A percentile compares a stretch with the other conserved stretches of the same genome.
phyloP scores from a whole-genome alignment of 805 yeast species.

The Pichia scutulata region DNA sequence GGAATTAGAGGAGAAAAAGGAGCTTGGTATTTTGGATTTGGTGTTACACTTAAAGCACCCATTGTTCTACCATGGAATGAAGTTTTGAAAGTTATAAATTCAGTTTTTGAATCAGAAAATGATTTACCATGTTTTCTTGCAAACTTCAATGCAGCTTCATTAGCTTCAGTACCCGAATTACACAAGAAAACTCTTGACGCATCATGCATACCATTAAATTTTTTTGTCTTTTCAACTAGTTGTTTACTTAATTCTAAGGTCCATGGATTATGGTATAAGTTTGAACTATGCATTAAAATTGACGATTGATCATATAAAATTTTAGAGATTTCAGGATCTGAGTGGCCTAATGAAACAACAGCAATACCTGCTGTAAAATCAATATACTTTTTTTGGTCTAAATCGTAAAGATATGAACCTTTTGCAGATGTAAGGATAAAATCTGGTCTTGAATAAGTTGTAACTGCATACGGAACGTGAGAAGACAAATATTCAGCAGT shows the following conservation, averaged over 20 bases:
- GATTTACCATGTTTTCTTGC: constrained; percentile 72
- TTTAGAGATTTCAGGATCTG: constrained; percentile 65
- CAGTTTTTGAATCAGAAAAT: constrained; percentile 49
- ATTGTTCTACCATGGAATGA: constrained; percentile 94
- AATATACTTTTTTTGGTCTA: constrained; percentile 67
- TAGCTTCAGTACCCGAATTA: constrained; percentile 43
- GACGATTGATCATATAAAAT: constrained; percentile 65
- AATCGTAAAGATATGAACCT: constrained; percentile 76
- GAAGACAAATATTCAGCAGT: constrained; percentile 24
- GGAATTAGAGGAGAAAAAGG: constrained; percentile 93
- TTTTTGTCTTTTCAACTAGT: constrained; percentile 59
- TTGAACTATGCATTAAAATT: constrained; percentile 75
- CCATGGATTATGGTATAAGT: constrained; percentile 76
- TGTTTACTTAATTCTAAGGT: constrained; percentile 72
- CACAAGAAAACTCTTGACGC: constrained; percentile 67
- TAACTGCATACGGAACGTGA: constrained; percentile 45
- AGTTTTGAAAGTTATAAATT: constrained; percentile 77
- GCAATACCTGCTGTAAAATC: constrained; percentile 97
- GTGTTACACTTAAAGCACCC: constrained; percentile 90
- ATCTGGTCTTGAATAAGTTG: constrained; percentile 75
- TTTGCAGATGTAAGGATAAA: constrained; percentile 72
- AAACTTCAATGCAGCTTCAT: constrained; percentile 46
- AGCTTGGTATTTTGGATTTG: constrained; percentile 84
- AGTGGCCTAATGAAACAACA: constrained; percentile 90
- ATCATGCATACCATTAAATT: constrained; percentile 70